A percentile compares a stretch with the other conserved stretches of the same genome.
Conservation (phyloP, 208 protist genomes). For the Leishmania major region DNA sequence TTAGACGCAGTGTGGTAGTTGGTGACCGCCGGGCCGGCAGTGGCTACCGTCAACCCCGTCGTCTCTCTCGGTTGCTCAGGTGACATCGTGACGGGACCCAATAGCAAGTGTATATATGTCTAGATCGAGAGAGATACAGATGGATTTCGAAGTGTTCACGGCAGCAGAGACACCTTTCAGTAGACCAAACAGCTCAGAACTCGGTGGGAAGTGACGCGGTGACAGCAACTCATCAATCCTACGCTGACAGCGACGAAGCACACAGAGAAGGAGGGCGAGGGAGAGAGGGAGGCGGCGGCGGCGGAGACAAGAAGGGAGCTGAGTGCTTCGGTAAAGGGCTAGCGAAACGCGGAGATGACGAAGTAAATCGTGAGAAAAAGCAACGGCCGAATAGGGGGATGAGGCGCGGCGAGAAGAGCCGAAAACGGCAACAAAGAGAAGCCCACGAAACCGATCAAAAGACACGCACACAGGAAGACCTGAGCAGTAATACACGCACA, state of each 20-base stretch:
- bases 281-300: not conserved
- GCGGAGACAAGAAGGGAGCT: not conserved
- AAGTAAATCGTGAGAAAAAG: no score
- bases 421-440: no score
- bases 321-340: no score
- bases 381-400: no score
- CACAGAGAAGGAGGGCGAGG: not conserved
- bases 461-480: not conserved
- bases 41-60: not conserved
- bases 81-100: not conserved
- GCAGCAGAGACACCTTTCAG: not conserved
- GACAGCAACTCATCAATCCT: not conserved
- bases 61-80: slow-evolving; percentile 5
- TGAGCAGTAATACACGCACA: no score
- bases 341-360: no score
- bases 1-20: slow-evolving; percentile 27
- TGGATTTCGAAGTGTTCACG: not conserved
- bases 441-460: no score
- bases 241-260: no score
- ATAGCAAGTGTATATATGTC: not conserved
- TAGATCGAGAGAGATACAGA: not conserved
- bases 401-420: no score
- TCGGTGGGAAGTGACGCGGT: not conserved
- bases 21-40: not conserved
- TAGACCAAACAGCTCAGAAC: not conserved